Percentiles rank a stretch among this genome's conserved stretches.
Evolutionary conservation across 169 alveolate genomes (phyloP).

Genomic region (Perkinsus olseni): DNA sequence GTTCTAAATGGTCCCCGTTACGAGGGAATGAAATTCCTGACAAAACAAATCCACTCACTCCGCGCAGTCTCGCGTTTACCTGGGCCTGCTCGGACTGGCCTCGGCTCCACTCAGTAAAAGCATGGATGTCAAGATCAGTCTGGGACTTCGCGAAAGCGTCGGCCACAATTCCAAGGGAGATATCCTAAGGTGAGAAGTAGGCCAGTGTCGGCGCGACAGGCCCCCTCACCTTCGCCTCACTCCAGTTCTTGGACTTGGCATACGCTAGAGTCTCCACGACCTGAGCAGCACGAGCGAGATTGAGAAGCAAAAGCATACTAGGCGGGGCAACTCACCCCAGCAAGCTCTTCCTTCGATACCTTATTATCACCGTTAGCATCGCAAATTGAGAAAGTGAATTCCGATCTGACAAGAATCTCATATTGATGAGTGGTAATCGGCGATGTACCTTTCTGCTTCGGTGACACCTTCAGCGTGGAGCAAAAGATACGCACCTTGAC

Average conservation of each 20-base stretch:
- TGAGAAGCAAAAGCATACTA: background rate
- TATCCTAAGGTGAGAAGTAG: background rate
- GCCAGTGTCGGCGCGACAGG: background rate
- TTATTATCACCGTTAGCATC: background rate
- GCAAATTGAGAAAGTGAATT: background rate
- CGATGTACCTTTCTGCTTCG: background rate
- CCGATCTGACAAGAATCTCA: background rate
- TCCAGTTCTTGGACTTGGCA: background rate
- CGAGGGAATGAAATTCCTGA: background rate
- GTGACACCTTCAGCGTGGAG: background rate
- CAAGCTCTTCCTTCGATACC: background rate
- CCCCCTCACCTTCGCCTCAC: background rate
- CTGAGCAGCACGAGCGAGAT: background rate
- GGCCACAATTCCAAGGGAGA: background rate
- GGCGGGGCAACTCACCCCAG: background rate
- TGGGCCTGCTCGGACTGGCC: background rate
- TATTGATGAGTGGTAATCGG: background rate
- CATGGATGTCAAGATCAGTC: background rate
- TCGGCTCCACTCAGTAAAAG: background rate
- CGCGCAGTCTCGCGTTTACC: background rate
- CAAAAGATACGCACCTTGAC: background rate
- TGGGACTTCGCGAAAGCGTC: background rate
- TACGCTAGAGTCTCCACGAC: background rate
- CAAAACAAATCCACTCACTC: background rate
- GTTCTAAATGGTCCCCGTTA: background rate